Evolutionary conservation across 371 early-diverging fungal genomes (phyloP), one percentile per base, ranked within the genome.

Genomic region (Mortierella sp.): DNA sequence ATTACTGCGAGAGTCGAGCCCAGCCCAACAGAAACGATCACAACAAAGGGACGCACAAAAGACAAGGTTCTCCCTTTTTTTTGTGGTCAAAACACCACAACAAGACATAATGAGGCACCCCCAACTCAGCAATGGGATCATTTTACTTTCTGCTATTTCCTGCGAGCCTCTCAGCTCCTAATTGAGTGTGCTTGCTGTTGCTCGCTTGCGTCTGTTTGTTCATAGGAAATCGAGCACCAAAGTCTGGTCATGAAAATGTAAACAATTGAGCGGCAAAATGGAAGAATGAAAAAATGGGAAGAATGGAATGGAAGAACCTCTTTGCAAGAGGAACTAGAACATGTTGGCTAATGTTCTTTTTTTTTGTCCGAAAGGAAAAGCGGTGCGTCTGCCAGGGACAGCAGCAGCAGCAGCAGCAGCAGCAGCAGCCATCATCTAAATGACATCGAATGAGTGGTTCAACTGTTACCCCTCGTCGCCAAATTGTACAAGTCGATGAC

Each of bases 61-160:
- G 35, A 65, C 65, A 65, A 65, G 65, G 65, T 65, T 65, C 65
- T 65, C 65, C 41, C 63, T 21, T 35, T 32, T 60, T 27, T 60
- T 16, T 32, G 60, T 32, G 60, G 60, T 16, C 32, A 46, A 60
- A 60, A 60, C 60, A 60, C 60, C 32, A 60, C 60, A 14, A 27
- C 27, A 16, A 55, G 10, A 55, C 27, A 29, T 46, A 46, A 14
- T 0, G 48, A 14, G 8, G 24, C 54, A n/a, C 56, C 65, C 21
- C 35, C 10, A 65, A 65, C 65, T 41, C 65, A 38, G 65, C 51
- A 60, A 60, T 16, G 58, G 35, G 60, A 60, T 32, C 60, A 60
- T 60, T 32, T 60, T 29, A 32, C 27, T 16, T 60, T 32, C 32
- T 32, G 29, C 32, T 60, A 16, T 18, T 27, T 60, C 35, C 60